Evolutionary conservation across 1,139 yeast species (phyloP).

Genomic region (Magnusiomyces tetraspermus): DNA sequence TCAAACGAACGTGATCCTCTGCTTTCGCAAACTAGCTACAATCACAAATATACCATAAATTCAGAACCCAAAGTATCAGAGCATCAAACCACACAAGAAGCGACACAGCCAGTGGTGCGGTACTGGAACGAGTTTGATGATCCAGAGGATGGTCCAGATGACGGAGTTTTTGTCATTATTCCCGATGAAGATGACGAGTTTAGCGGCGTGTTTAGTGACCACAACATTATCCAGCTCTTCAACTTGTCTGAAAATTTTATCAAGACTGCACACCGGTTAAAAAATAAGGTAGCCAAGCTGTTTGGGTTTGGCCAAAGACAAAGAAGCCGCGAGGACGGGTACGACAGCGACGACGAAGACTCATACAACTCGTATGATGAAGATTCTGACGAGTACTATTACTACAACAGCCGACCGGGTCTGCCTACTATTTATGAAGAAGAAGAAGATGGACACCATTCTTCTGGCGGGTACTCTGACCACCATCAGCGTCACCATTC

Average conservation of each 20-base stretch:
- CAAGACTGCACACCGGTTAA: slow-evolving; percentile 15
- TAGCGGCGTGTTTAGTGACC: slow-evolving; percentile 28
- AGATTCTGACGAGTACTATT: background rate
- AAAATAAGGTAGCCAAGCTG: slow-evolving; percentile 6
- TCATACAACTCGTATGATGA: slow-evolving; percentile 1
- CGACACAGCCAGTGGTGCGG: slow-evolving; percentile 33
- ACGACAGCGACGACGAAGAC: slow-evolving; percentile 16
- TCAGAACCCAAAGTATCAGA: slow-evolving; percentile 5
- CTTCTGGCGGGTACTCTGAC: background rate
- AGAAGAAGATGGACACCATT: slow-evolving; percentile 9
- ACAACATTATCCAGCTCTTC: slow-evolving; percentile 30
- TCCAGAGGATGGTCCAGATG: slow-evolving; percentile 42
- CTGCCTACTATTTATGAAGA: slow-evolving; percentile 10
- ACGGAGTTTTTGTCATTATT: slow-evolving; percentile 30
- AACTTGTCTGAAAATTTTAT: slow-evolving; percentile 21
- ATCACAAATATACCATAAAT: background rate
- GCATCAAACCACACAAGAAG: background rate
- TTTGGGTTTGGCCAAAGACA: background rate
- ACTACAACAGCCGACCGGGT: slow-evolving; percentile 6
- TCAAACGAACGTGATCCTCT: slow-evolving; percentile 10
- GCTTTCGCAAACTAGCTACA: background rate
- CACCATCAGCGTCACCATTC: background rate
- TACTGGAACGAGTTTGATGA: slow-evolving; percentile 72
- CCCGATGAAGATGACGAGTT: slow-evolving; percentile 25
- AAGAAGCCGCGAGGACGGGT: too few relatives aligned